A percentile compares a stretch with the other conserved stretches of the same genome.
Conservation (phyloP, 176 grass and related monocot species). For the Aegilops umbellulata region DNA sequence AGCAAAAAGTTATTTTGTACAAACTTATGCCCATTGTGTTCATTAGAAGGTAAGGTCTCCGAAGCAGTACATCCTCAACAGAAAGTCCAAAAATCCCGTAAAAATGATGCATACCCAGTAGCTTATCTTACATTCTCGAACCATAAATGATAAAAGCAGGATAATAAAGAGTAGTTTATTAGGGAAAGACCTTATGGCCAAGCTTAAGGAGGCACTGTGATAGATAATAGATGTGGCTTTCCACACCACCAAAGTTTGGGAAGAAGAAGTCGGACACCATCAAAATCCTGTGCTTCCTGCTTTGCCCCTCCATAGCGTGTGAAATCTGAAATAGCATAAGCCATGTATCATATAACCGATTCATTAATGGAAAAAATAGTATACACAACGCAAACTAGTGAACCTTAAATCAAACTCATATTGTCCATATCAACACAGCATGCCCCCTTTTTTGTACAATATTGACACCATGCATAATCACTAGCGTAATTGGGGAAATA, state of each 20-base stretch:
- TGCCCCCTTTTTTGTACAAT: too few relatives aligned
- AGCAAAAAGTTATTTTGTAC: neutral
- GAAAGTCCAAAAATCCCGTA: slow-evolving; percentile 13
- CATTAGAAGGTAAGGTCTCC: neutral
- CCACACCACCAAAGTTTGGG: slow-evolving; percentile 90
- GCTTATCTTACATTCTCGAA: neutral
- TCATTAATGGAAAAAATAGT: neutral
- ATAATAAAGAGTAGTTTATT: neutral
- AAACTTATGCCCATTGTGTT: neutral
- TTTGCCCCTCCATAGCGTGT: slow-evolving; percentile 32
- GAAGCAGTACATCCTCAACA: neutral
- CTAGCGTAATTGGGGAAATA: neutral
- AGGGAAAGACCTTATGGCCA: slow-evolving; percentile 70
- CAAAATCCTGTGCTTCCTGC: slow-evolving; percentile 64
- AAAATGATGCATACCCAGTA: slow-evolving; percentile 4
- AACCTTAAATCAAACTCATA: neutral
- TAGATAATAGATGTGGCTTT: slow-evolving; percentile 94
- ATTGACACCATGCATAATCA: neutral
- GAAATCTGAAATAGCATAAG: slow-evolving; percentile 26
- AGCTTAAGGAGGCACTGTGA: slow-evolving; percentile 93
- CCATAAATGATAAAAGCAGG: neutral
- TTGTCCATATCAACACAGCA: neutral
- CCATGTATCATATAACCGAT: neutral
- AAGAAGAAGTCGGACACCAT: slow-evolving; percentile 99
- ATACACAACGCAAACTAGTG: neutral